Evolutionary conservation across 2,329 filamentous ascomycete species (phyloP), one percentile per base, ranked within the genome.

Genomic region (Nigrospora osmanthi): DNA sequence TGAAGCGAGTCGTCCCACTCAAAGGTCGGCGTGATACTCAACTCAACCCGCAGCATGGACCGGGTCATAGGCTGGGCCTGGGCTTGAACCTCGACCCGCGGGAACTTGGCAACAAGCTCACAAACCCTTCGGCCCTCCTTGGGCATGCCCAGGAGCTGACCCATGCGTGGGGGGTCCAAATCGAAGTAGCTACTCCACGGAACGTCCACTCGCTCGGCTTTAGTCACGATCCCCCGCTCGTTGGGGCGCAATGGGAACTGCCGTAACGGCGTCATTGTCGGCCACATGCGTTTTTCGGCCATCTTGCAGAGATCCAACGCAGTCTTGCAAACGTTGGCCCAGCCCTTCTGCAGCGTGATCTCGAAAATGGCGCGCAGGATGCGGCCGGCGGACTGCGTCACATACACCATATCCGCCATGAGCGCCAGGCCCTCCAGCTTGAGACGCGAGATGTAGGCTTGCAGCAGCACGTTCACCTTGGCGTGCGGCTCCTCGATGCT

Each of bases 271-370:
- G 89, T 88, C 93, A 97, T 98, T 6, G 91, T 97, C 13, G 91
- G 90, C 93, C 93, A 98, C 94, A 98, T 98, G 41, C 94, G 80
- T 74, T 95, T 95, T 71, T 98, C 93, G 0, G 91, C 93, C 89
- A 95, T 97, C 71, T 98, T 98, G 70, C 94, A 98, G 43, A 98
- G 76, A 56, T 95, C 88, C 36, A 98, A 73, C 1, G 93, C 90
- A 50, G 86, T 89, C 69, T 93, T 95, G 10, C 93, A 88, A 4
- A 97, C 93, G 14, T 83, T 85, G 1, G 93, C 82, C 91, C 91
- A 98, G 32, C 91, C 91, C 66, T 96, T 96, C 69, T 91, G 95
- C 53, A 98, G 69, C n/a, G 87, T 85, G 44, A 98, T 97, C 68
- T 98, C 94, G 54, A 97, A 98, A 41, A 98, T 85, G 0, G 93